Evolutionary conservation across 1,284 basidiomycete genomes (phyloP).

Genomic region (Puccinia sorghi): DNA sequence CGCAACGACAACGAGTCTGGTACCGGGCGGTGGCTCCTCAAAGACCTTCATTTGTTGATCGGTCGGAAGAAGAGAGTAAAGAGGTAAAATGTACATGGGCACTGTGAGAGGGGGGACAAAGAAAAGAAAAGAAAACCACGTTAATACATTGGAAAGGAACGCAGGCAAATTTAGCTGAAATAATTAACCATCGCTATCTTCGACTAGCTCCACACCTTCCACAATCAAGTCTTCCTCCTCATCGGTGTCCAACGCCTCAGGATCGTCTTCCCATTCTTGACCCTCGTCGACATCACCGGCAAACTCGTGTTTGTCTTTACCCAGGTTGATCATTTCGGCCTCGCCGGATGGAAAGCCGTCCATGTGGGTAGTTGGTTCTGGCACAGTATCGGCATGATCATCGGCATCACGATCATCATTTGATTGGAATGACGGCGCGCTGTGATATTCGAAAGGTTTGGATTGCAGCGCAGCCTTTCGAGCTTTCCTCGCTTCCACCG

Average conservation of each 20-base stretch:
- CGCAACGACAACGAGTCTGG: slow-evolving; percentile 70
- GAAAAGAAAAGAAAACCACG: background rate
- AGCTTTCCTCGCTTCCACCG: slow-evolving; percentile 64
- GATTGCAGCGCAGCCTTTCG: slow-evolving; percentile 55
- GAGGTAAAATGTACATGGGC: slow-evolving; percentile 71
- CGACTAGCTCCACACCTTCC: slow-evolving; percentile 58
- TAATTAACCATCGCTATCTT: slow-evolving; percentile 60
- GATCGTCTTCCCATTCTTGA: slow-evolving; percentile 57
- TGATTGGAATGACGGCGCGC: background rate
- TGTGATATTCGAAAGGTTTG: slow-evolving; percentile 52
- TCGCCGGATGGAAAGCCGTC: slow-evolving; percentile 55
- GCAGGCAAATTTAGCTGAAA: background rate
- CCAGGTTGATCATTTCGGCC: slow-evolving; percentile 57
- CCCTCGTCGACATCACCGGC: slow-evolving; percentile 62
- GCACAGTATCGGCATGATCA: slow-evolving; percentile 38
- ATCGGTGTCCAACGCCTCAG: slow-evolving; percentile 60
- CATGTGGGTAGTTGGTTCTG: slow-evolving; percentile 41
- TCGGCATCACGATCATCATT: slow-evolving; percentile 5
- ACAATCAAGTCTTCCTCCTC: slow-evolving; percentile 59
- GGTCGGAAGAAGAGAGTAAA: slow-evolving; percentile 72
- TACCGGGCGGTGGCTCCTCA: slow-evolving; percentile 66
- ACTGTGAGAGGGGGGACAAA: slow-evolving; percentile 58
- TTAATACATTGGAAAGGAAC: background rate
- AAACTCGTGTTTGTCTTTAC: slow-evolving; percentile 58
- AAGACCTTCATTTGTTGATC: slow-evolving; percentile 76